Evolutionary conservation across 371 early-diverging fungal species (phyloP).

Genomic region (Syncephalastrum sp.): DNA sequence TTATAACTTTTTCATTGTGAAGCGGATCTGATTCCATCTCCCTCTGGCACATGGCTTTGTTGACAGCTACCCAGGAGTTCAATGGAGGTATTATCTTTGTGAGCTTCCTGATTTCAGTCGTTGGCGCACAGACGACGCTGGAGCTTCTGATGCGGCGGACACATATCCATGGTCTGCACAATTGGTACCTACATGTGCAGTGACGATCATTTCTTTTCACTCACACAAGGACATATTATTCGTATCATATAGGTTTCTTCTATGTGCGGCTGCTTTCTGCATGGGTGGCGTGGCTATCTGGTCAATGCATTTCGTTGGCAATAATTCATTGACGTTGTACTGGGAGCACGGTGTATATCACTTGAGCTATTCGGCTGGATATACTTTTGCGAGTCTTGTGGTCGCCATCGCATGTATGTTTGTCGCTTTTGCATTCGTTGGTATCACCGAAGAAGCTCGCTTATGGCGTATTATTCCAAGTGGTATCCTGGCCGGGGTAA

Average conservation of each 20-base stretch:
- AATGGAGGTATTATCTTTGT: slow-evolving; percentile 27
- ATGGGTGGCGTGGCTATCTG: slow-evolving; percentile 50
- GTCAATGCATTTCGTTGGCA: slow-evolving; percentile 53
- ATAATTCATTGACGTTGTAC: slow-evolving; percentile 34
- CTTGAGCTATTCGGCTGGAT: slow-evolving; percentile 36
- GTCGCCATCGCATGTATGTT: slow-evolving; percentile 42
- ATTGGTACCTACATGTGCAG: slow-evolving; percentile 10
- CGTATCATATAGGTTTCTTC: slow-evolving; percentile 27
- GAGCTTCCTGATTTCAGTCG: slow-evolving; percentile 19
- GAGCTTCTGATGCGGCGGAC: slow-evolving; percentile 23
- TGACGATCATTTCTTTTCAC: too few relatives aligned
- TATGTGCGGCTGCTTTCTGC: slow-evolving; percentile 32
- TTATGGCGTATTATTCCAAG: slow-evolving; percentile 35
- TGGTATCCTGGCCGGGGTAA: slow-evolving; percentile 46
- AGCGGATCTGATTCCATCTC: too few relatives aligned
- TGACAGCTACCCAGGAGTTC: slow-evolving; percentile 16
- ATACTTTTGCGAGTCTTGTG: slow-evolving; percentile 38
- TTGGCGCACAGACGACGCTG: slow-evolving; percentile 22
- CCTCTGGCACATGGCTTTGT: too few relatives aligned
- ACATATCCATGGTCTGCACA: slow-evolving; percentile 19
- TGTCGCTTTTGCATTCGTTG: slow-evolving; percentile 41
- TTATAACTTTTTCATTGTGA: too few relatives aligned
- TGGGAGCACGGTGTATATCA: slow-evolving; percentile 19
- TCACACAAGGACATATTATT: background rate
- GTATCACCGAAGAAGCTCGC: slow-evolving; percentile 38